phyloP scores from a whole-genome alignment of 306 rosid species.

The Castanea mollissima region DNA sequence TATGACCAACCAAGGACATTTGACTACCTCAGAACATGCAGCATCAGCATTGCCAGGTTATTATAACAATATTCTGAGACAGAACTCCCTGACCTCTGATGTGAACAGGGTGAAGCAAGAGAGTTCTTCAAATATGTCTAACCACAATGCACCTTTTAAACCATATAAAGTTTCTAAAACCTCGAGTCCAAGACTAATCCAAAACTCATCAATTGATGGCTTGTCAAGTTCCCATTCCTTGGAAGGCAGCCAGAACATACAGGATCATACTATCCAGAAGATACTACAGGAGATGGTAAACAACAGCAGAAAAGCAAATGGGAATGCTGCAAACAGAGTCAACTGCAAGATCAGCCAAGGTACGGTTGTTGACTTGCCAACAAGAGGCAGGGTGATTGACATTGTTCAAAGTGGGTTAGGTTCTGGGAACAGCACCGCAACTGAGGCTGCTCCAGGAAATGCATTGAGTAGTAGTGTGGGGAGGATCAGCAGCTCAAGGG shows the following conservation, averaged over 20 bases:
- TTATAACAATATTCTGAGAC: constrained; percentile 1
- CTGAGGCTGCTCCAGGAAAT: background rate
- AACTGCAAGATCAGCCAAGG: background rate
- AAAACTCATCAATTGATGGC: constrained; percentile 9
- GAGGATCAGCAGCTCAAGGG: background rate
- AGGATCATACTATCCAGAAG: constrained; percentile 11
- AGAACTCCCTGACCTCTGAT: background rate
- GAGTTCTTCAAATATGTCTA: background rate
- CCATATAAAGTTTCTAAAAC: constrained; percentile 15
- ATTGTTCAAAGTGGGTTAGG: background rate
- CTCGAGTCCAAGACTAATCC: background rate
- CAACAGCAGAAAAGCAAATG: constrained; percentile 6
- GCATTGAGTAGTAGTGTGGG: background rate
- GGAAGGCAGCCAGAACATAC: background rate
- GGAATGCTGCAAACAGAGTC: background rate
- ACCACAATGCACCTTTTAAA: constrained; percentile 1
- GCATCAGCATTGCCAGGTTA: constrained; percentile 3
- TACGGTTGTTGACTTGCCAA: background rate
- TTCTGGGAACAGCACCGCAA: background rate
- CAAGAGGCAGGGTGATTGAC: background rate
- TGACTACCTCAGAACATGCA: constrained; percentile 8
- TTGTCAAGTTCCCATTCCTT: background rate
- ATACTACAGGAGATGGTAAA: constrained; percentile 27
- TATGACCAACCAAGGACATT: background rate
- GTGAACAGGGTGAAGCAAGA: background rate